Conservation (phyloP, 805 yeast genomes). For the Pichia deserticola region DNA sequence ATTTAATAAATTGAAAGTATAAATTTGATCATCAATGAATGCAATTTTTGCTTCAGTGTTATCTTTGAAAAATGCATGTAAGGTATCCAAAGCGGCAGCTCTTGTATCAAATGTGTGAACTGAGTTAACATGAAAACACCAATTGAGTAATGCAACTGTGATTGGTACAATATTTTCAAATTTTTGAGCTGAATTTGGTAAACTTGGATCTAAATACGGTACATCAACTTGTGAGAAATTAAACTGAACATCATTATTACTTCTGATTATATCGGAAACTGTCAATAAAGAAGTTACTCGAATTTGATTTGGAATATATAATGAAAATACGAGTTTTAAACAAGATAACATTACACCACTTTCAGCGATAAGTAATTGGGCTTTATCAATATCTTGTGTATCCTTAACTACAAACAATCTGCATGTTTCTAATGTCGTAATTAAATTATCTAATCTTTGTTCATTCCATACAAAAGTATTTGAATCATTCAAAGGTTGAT, state of each 20-base stretch:
- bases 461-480: conserved; percentile 52
- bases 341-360: conserved; percentile 60
- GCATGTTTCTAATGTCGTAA: conserved; percentile 63
- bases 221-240: conserved; percentile 80
- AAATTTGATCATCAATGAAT: conserved; percentile 63
- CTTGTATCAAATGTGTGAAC: conserved; percentile 81
- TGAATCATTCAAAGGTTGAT: conserved; percentile 45
- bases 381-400: conserved; percentile 49
- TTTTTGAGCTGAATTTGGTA: conserved; percentile 26
- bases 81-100: conserved; percentile 57
- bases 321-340: conserved; percentile 63
- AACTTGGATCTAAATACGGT: conserved; percentile 74
- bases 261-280: conserved; percentile 67
- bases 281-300: conserved; percentile 65
- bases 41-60: conserved; percentile 54
- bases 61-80: conserved; percentile 60
- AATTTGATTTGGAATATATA: conserved; percentile 54
- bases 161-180: conserved; percentile 52
- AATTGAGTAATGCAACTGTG: conserved; percentile 63
- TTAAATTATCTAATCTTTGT: conserved; percentile 62
- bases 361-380: conserved; percentile 55
- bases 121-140: conserved; percentile 76
- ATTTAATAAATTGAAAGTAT: conserved; percentile 29
- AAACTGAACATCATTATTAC: conserved; percentile 59
- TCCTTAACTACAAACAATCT: conserved; percentile 67